phyloP scores from a whole-genome alignment of 768 basidiomycete species.

The Tylopilus felleus region DNA sequence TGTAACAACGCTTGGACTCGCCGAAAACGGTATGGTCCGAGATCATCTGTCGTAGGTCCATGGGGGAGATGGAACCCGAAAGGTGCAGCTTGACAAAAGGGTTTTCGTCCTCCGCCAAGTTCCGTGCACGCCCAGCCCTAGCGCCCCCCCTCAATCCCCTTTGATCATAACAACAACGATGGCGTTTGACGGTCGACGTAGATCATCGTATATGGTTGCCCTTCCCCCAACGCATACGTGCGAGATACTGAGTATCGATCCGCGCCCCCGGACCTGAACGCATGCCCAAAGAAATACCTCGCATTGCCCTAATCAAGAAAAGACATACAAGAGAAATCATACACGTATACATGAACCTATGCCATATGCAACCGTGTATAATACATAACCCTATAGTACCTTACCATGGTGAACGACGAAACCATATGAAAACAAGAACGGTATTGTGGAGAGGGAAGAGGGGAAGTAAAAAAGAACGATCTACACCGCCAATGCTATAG shows the following conservation, averaged over 20 bases:
- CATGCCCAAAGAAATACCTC: neutral
- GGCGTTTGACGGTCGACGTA: neutral
- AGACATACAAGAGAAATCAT: neutral
- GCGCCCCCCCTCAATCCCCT: neutral
- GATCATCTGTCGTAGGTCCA: neutral
- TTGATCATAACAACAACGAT: neutral
- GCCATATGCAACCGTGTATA: conserved; percentile 9
- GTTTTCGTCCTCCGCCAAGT: neutral
- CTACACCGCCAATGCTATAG: conserved; percentile 10
- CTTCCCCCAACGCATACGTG: too few relatives aligned
- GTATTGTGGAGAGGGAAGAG: neutral
- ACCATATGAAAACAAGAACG: conserved; percentile 8
- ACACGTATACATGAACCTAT: conserved; percentile 3
- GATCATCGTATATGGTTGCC: neutral
- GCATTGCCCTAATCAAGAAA: conserved; percentile 1
- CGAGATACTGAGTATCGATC: too few relatives aligned
- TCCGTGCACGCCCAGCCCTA: too few relatives aligned
- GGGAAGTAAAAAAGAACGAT: neutral
- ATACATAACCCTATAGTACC: conserved; percentile 13
- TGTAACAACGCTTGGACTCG: neutral
- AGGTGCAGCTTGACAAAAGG: too few relatives aligned
- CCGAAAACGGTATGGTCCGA: neutral
- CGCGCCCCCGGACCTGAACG: neutral
- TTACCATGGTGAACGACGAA: neutral
- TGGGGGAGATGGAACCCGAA: too few relatives aligned